Evolutionary conservation across 345 rosid species (phyloP), one percentile per base, ranked within the genome.

Genomic region (Lepidium aucheri): DNA sequence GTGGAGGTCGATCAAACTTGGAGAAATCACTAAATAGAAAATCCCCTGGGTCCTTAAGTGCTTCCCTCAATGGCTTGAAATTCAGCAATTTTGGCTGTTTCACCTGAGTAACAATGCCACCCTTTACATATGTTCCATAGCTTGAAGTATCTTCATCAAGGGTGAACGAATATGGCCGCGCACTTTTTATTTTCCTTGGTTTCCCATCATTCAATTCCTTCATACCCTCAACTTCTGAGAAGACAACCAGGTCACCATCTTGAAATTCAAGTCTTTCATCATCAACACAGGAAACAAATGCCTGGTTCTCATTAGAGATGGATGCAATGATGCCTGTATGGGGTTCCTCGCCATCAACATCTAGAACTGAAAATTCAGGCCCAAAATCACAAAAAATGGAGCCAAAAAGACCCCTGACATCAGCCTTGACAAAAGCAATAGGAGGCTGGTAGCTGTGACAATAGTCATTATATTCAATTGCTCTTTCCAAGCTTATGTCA

Each of bases 201-300:
- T 83, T 90, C 39, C 95, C 99, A 84, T 94, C 97, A 82, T 94
- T 94, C 42, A 94, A 67, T 69, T 94, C 90, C 5, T 84, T 83
- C 99, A 90, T 90, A 45, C 99, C 99, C 18, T 86, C 87, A 68
- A 94, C 91, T 79, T 94, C 99, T 35, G 97, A 88, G 86, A 94
- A 94, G 62, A 88, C 81, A 74, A 94, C 99, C 64, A 85, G 74
- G 78, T 94, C 97, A 52, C 97, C 99, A 75, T 90, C 97, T 77
- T 94, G 86, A 79, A 94, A 89, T 75, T 89, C 97, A 35, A 94
- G 91, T 73, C 97, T 86, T 80, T 94, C 97, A 77, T 94, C 97
- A 12, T 94, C 99, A 52, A 94, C 95, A 75, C 97, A 94, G 1
- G 96, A 89, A 46, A 94, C 83, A 50, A 94, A 81, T 0, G 97